Evolutionary conservation across 306 rosid genomes (phyloP).

Genomic region (Lagenaria siceraria): DNA sequence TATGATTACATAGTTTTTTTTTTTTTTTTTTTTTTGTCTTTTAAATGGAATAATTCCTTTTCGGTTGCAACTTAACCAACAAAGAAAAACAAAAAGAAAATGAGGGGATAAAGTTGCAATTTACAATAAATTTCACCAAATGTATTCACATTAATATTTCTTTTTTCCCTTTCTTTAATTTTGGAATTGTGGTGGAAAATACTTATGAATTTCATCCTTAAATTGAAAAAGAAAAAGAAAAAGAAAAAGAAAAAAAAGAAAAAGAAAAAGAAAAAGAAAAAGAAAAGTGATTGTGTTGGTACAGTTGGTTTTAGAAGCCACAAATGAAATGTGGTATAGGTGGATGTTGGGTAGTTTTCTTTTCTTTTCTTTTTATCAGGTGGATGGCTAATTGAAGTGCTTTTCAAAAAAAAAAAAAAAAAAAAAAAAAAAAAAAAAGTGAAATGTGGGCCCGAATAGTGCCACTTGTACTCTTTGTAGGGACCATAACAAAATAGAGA

Average conservation of each 20-base stretch:
- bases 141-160: not conserved
- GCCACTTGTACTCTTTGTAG: not conserved
- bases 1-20: too few species aligned
- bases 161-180: not conserved
- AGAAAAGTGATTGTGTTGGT: too few species aligned
- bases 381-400: too few species aligned
- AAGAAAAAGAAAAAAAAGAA: not conserved
- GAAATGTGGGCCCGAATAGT: slow-evolving; percentile 1
- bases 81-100: not conserved
- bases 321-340: not conserved
- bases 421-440: not conserved
- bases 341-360: not conserved
- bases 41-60: not conserved
- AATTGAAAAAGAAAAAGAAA: not conserved
- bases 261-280: too few species aligned
- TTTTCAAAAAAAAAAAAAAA: too few species aligned
- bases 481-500: not conserved
- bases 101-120: not conserved
- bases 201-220: not conserved
- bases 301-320: too few species aligned
- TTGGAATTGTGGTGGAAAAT: not conserved
- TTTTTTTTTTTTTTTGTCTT: too few species aligned
- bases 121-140: not conserved
- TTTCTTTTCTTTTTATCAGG: too few species aligned
- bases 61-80: not conserved